Conservation (phyloP, 1,139 yeast species). For the Blastobotrys ciferrii region DNA sequence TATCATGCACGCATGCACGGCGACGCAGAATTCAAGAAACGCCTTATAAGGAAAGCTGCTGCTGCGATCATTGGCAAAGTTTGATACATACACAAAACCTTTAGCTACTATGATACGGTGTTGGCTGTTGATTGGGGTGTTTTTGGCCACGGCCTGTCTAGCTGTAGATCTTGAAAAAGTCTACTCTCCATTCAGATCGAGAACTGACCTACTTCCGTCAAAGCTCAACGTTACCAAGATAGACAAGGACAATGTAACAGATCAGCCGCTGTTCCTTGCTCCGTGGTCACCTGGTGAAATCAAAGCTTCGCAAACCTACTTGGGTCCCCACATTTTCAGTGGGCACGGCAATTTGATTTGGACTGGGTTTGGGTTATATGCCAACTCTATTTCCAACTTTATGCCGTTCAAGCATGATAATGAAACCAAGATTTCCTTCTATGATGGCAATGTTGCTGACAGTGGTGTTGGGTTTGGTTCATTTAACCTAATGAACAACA, state of each 20-base stretch:
- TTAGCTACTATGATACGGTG: neutral
- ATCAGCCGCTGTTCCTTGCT: conserved; percentile 16
- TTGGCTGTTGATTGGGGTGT: neutral
- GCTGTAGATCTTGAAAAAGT: neutral
- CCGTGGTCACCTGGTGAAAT: conserved; percentile 19
- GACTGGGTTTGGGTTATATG: conserved; percentile 19
- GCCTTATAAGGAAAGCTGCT: neutral
- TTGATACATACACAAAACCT: too few species aligned
- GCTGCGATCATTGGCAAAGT: too few species aligned
- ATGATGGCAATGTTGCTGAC: conserved; percentile 17
- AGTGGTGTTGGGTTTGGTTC: conserved; percentile 21
- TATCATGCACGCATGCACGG: neutral
- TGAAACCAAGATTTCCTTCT: conserved; percentile 13
- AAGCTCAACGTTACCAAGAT: conserved; percentile 15
- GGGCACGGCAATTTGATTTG: conserved; percentile 19
- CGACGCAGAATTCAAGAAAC: too few species aligned
- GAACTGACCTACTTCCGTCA: conserved; percentile 22
- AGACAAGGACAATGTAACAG: conserved; percentile 8
- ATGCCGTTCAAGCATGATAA: conserved; percentile 14
- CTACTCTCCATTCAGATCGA: conserved; percentile 11
- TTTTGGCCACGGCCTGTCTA: neutral
- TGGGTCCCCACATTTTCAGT: conserved; percentile 21
- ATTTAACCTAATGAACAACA: conserved; percentile 17
- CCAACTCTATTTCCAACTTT: conserved; percentile 18
- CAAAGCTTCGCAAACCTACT: conserved; percentile 12